phyloP scores from a whole-genome alignment of 1,284 basidiomycete genomes.

The Vanrija sp. region DNA sequence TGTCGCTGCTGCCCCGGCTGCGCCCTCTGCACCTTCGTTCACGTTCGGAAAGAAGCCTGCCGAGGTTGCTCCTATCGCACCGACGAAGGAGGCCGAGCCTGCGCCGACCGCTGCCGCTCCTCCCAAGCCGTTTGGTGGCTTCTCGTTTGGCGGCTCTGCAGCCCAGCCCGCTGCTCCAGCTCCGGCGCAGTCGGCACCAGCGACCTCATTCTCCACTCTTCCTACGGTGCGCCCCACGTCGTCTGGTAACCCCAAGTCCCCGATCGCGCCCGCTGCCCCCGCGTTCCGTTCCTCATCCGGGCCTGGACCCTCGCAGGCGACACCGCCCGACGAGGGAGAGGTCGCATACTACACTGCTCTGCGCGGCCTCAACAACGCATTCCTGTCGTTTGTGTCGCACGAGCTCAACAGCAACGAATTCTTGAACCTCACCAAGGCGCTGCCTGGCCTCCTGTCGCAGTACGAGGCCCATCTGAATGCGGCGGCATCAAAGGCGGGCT shows the following conservation, averaged over 20 bases:
- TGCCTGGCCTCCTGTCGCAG: slow-evolving; percentile 54
- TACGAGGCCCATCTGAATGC: slow-evolving; percentile 62
- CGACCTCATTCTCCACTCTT: not conserved
- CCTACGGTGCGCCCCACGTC: not conserved
- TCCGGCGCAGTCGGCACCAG: not conserved
- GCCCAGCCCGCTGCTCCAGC: slow-evolving; percentile 8
- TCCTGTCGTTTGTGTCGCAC: slow-evolving; percentile 61
- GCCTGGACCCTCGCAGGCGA: slow-evolving; percentile 15
- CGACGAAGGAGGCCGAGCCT: slow-evolving; percentile 1
- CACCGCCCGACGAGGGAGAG: slow-evolving; percentile 39
- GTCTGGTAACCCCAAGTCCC: slow-evolving; percentile 14
- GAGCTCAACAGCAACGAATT: slow-evolving; percentile 71
- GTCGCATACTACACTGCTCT: slow-evolving; percentile 66
- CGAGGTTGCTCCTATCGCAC: not conserved
- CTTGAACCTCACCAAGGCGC: slow-evolving; percentile 57
- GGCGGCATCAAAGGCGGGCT: slow-evolving; percentile 54
- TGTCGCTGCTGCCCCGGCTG: not conserved
- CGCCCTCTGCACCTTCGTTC: not conserved
- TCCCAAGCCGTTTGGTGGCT: slow-evolving; percentile 19
- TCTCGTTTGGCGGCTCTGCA: slow-evolving; percentile 15
- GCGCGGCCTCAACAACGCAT: slow-evolving; percentile 72
- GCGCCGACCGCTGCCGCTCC: slow-evolving; percentile 17
- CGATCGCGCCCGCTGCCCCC: slow-evolving; percentile 3
- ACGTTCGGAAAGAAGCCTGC: not conserved
- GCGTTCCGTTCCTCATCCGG: slow-evolving; percentile 27